A percentile compares a stretch with the other conserved stretches of the same genome.
Evolutionary conservation across 208 protist species (phyloP).

Genomic region (Balamuthia mandrillaris): DNA sequence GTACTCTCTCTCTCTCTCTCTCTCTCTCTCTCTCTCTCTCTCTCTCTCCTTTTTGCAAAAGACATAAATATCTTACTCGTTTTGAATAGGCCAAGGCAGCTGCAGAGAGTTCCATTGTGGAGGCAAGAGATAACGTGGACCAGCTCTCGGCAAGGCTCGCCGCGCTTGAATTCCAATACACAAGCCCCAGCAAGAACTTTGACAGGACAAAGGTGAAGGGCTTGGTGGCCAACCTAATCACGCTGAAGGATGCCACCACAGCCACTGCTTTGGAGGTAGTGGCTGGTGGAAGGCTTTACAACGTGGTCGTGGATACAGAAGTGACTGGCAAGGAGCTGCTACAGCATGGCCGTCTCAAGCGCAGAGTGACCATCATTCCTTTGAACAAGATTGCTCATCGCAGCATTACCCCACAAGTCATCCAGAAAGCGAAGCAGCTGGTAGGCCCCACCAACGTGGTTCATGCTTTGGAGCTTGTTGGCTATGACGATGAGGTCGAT

Average conservation of each 20-base stretch:
- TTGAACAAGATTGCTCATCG: constrained; percentile 87
- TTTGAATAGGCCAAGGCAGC: constrained; percentile 38
- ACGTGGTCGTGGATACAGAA: constrained; percentile 85
- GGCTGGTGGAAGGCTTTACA: constrained; percentile 85
- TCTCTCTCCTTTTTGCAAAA: too few species aligned
- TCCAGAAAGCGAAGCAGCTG: constrained; percentile 41
- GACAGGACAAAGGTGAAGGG: constrained; percentile 78
- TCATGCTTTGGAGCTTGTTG: constrained; percentile 80
- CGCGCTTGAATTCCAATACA: constrained; percentile 71
- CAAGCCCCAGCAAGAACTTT: constrained; percentile 65
- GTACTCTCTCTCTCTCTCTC: background rate
- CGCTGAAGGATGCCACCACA: constrained; percentile 71
- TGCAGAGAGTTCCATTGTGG: constrained; percentile 24
- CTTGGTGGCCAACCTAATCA: constrained; percentile 89
- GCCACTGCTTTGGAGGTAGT: constrained; percentile 87
- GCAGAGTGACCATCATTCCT: constrained; percentile 95
- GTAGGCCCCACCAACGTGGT: constrained; percentile 56
- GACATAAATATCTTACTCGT: background rate
- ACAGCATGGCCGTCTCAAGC: constrained; percentile 78
- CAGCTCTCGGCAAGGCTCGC: constrained; percentile 31
- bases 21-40: too few species aligned
- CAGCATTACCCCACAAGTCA: background rate
- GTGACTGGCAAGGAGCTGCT: constrained; percentile 88
- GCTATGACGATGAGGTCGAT: constrained; percentile 70
- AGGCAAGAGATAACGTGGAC: background rate